Percentiles rank a stretch among this genome's conserved stretches.
Conservation (phyloP, 1,284 basidiomycete species). For the Inonotus obliquus region DNA sequence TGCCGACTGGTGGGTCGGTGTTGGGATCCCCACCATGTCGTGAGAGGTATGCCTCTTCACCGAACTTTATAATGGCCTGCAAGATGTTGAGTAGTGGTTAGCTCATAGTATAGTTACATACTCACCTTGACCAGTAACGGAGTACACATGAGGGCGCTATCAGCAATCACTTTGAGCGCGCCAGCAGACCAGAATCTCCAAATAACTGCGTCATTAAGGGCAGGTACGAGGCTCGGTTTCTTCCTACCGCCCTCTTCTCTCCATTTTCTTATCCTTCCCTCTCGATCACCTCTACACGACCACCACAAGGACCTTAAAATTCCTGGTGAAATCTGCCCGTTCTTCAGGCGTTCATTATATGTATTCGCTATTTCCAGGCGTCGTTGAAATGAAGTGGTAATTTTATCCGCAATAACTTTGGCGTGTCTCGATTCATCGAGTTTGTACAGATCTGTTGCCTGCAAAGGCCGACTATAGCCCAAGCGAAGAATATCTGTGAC, state of each 20-base stretch:
- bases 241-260: conserved; percentile 58
- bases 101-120: background rate
- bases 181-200: conserved; percentile 83
- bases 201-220: conserved; percentile 80
- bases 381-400: conserved; percentile 61
- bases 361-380: conserved; percentile 55
- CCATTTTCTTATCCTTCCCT: conserved; percentile 60
- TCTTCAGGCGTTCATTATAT: conserved; percentile 66
- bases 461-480: conserved; percentile 75
- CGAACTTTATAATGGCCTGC: conserved; percentile 75
- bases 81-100: conserved; percentile 1
- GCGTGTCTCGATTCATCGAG: conserved; percentile 63
- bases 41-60: conserved; percentile 56
- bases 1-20: conserved; percentile 54
- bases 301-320: conserved; percentile 51
- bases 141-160: conserved; percentile 69
- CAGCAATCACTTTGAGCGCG: conserved; percentile 69
- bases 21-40: conserved; percentile 40
- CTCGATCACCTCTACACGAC: conserved; percentile 48
- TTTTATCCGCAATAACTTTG: conserved; percentile 53
- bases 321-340: conserved; percentile 60
- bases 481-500: conserved; percentile 65
- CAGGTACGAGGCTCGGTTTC: conserved; percentile 63
- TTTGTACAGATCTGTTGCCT: conserved; percentile 82
- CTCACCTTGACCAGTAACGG: conserved; percentile 72